These are phyloP conservation scores for Draba incana DNA, from an alignment of 345 rosid species.

Conservation along the genomic window DNA sequence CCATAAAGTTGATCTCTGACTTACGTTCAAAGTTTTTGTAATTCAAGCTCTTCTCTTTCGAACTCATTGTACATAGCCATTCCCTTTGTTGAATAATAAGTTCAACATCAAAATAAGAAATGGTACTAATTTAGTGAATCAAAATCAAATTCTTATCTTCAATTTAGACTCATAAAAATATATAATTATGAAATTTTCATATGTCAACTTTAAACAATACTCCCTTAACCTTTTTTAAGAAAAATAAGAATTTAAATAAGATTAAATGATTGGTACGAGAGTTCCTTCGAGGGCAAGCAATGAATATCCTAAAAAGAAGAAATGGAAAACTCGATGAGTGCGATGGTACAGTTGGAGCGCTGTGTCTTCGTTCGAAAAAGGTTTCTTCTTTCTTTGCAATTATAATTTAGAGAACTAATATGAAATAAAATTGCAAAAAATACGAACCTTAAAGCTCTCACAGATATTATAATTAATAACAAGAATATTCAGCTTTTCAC, in stretches of 20 bases:
- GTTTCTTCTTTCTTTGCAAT: conserved; percentile 18
- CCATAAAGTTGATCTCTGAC: too few species aligned
- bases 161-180: not conserved
- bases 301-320: conserved; percentile 45
- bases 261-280: conserved; percentile 17
- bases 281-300: conserved; percentile 45
- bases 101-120: too few species aligned
- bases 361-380: conserved; percentile 40
- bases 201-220: not conserved
- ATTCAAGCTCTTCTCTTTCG: too few species aligned
- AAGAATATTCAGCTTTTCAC: conserved; percentile 36
- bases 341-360: conserved; percentile 40
- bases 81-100: too few species aligned
- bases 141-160: not conserved
- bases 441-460: conserved; percentile 25
- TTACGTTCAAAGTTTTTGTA: too few species aligned
- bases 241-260: conserved; percentile 6
- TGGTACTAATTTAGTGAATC: not conserved
- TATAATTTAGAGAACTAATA: not conserved
- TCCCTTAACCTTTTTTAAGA: not conserved
- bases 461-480: conserved; percentile 20
- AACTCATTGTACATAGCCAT: too few species aligned
- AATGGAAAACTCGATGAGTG: conserved; percentile 41
- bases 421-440: not conserved
- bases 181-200: too few species aligned